Evolutionary conservation across 805 yeast species (phyloP), one percentile per base, ranked within the genome.

Genomic region (Kodamaea kaohsiungensis): DNA sequence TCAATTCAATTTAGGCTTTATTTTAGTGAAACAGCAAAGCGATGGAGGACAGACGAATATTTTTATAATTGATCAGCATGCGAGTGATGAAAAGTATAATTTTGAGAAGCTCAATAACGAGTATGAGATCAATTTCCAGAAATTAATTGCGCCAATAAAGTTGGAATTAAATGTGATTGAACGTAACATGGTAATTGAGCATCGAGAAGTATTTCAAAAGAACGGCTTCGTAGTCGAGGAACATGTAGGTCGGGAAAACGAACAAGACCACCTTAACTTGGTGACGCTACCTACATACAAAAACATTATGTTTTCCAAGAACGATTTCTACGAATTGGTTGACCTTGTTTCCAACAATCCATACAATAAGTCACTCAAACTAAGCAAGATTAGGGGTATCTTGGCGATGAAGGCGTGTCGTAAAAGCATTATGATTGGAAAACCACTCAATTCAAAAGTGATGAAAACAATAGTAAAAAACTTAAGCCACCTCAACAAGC

Each of bases 401-500:
- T 82, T 91, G 65, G 98, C 99, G 0, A 87, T 89, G 96, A 79
- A 97, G 60, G 98, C 99, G 0, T 95, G 99, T 68, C 76, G 99
- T 48, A 84, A 85, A 50, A 90, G 97, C 59, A 89, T 93, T 25
- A 95, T 95, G 99, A 85, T 95, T 48, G 99, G 99, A 0, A 86
- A 80, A 59, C 81, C 87, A 3, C 75, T 95, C 46, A 78, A 76
- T 7, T 59, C 52, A 30, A 74, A 67, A 7, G 80, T 83, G 7
- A 95, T 95, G 99, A 65, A 69, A 1, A 72, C 64, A 39, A 84
- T 95, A 1, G 92, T 95, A 5, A 66, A 72, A 30, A 80, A 91
- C 63, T 72, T 95, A 51, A 83, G 93, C 10, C 73, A 68, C 0
- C 75, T 95, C 39, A 92, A 91, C 57, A 89, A 90, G 65, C 99